A percentile compares a stretch with the other conserved stretches of the same genome.
Evolutionary conservation across 2,329 filamentous ascomycete genomes (phyloP).

Genomic region (Neurospora crassa): DNA sequence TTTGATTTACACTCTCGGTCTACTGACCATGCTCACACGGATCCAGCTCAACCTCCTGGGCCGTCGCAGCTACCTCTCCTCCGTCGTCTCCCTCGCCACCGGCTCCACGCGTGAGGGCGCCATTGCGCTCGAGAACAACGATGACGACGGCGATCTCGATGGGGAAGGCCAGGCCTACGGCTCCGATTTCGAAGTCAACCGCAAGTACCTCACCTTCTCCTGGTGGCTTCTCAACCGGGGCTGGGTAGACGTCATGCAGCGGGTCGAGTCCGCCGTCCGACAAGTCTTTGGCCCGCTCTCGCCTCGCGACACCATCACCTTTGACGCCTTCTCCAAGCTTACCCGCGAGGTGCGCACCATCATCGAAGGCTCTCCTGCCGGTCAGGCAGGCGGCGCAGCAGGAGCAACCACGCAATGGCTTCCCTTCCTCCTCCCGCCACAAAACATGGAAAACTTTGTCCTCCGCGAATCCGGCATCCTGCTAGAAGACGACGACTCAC

Average conservation of each 20-base stretch:
- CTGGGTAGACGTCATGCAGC: constrained; percentile 72
- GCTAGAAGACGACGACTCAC: constrained; percentile 43
- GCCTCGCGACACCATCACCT: constrained; percentile 76
- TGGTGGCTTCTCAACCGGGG: constrained; percentile 96
- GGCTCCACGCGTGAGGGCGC: constrained; percentile 38
- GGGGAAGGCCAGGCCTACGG: constrained; percentile 73
- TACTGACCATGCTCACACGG: constrained; percentile 84
- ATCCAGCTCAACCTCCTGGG: constrained; percentile 96
- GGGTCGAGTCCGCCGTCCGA: constrained; percentile 76
- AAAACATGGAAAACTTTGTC: constrained; percentile 70
- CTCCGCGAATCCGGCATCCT: constrained; percentile 74
- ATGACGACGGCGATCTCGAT: constrained; percentile 88
- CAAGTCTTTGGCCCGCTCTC: constrained; percentile 85
- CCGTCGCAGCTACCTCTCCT: constrained; percentile 89
- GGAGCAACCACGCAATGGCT: constrained; percentile 60
- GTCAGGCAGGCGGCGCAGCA: constrained; percentile 15
- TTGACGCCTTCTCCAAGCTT: constrained; percentile 70
- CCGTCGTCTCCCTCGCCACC: constrained; percentile 82
- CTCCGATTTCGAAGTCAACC: constrained; percentile 92
- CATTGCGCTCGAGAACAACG: constrained; percentile 87
- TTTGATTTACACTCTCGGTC: constrained; percentile 78
- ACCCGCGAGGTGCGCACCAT: constrained; percentile 75
- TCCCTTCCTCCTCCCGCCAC: constrained; percentile 69
- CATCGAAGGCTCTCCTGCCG: constrained; percentile 56
- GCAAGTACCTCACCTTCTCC: constrained; percentile 89